Evolutionary conservation across 75 land plant genomes (phyloP), one percentile per base, ranked within the genome.

Genomic region (Isoetes taiwanensis): DNA sequence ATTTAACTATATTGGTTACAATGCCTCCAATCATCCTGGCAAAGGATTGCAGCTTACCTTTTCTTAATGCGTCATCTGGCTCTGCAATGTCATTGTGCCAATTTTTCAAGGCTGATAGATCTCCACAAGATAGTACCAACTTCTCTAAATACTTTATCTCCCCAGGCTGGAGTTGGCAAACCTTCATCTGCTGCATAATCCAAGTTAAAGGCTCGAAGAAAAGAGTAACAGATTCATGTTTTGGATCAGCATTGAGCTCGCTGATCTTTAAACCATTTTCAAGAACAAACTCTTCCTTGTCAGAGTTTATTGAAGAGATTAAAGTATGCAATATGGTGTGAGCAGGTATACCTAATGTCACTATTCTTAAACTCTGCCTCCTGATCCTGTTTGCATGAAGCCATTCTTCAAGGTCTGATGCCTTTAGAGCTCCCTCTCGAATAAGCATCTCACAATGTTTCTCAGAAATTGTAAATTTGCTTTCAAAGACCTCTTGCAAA

Each of bases 401-500:
- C 34, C 76, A 87, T 16, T 75, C 80, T 32, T 83, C 80, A 31
- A 90, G 55, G 57, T 90, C 94, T 4, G 67, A 52, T n/a, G 64
- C 30, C 4, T 52, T 75, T 32, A 90, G 61, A 28, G 80, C 65
- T 20, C 80, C 89, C 19, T 72, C 77, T 1, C 31, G 66, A 21
- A 90, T 65, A 17, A 90, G 63, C 6, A 52, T 28, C 58, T 75
- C 70, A 9, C 94, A 82, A 52, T 82, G 67, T 32, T 59, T 35
- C 41, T 78, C 84, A 37, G 73, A 78, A 34, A 77, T 78, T 43
- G 68, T 62, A 43, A 90, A 90, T 25, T 83, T 77, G 72, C 72
- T 72, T 65, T 83, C 94, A 84, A 78, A 83, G 16, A 90, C 56
- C 97, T n/a, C n/a, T n/a, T n/a, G n/a, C n/a, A n/a, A n/a, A n/a